Conservation (phyloP, 768 basidiomycete species). For the Termitomyces sp. region DNA sequence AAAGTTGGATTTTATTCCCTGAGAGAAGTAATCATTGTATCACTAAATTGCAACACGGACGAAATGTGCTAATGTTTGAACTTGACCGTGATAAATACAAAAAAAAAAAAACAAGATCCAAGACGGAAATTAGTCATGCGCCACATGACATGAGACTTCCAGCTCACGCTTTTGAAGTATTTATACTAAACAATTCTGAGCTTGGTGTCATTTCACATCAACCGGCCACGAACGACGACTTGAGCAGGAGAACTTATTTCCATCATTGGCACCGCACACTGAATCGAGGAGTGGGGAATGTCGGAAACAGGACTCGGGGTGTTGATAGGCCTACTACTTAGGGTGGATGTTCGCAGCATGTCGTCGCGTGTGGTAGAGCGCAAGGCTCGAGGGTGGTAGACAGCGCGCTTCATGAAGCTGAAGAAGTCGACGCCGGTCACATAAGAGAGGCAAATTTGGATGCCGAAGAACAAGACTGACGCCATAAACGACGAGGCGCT, state of each 20-base stretch:
- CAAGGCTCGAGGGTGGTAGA: not conserved
- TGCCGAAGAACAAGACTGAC: not conserved
- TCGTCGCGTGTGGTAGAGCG: too few species aligned
- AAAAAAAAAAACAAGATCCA: not conserved
- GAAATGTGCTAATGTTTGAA: not conserved
- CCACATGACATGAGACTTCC: not conserved
- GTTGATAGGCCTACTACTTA: not conserved
- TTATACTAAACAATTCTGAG: too few species aligned
- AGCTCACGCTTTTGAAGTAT: too few species aligned
- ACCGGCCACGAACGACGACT: not conserved
- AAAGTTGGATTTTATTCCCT: conserved; percentile 30
- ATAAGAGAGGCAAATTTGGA: not conserved
- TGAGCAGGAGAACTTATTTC: not conserved
- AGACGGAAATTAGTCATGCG: not conserved
- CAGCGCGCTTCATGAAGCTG: not conserved
- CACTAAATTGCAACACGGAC: not conserved
- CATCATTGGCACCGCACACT: not conserved
- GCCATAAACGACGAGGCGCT: not conserved
- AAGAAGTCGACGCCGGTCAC: not conserved
- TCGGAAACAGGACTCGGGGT: not conserved
- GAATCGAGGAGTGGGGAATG: not conserved
- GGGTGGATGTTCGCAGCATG: not conserved
- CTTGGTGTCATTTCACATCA: too few species aligned
- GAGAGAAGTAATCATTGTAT: not conserved
- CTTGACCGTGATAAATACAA: not conserved